phyloP scores from a whole-genome alignment of 1,284 basidiomycete species.

The Ustilago bromivora region DNA sequence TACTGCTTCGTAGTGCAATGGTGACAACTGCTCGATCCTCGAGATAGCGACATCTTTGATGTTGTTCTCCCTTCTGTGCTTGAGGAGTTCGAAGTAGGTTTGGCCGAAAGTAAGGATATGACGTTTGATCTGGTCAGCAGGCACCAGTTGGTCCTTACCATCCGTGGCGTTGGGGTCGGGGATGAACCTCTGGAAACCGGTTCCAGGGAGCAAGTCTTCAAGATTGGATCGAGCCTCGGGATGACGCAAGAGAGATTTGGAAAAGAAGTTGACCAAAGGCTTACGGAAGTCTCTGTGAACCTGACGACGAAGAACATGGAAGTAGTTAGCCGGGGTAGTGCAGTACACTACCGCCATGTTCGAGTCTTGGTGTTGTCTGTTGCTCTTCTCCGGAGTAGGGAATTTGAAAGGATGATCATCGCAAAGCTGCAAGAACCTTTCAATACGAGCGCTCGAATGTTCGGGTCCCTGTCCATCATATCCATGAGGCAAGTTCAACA shows the following conservation, averaged over 20 bases:
- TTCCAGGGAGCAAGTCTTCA: constrained; percentile 88
- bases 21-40: constrained; percentile 91
- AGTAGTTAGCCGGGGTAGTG: constrained; percentile 73
- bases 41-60: constrained; percentile 93
- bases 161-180: constrained; percentile 82
- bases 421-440: constrained; percentile 96
- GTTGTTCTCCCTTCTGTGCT: constrained; percentile 65
- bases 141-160: constrained; percentile 75
- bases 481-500: constrained; percentile 88
- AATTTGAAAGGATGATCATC: constrained; percentile 95
- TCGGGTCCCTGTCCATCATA: constrained; percentile 99
- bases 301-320: constrained; percentile 70
- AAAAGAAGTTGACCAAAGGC: constrained; percentile 86
- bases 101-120: constrained; percentile 87
- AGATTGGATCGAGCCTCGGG: constrained; percentile 88
- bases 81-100: constrained; percentile 89
- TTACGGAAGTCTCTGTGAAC: constrained; percentile 70
- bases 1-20: constrained; percentile 87
- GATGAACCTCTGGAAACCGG: constrained; percentile 91
- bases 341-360: constrained; percentile 99
- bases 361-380: constrained; percentile 97
- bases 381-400: constrained; percentile 88
- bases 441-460: constrained; percentile 94
- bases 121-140: constrained; percentile 86
- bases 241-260: constrained; percentile 93